Evolutionary conservation across 2,329 filamentous ascomycete species (phyloP).

Genomic region (Venturia effusa): DNA sequence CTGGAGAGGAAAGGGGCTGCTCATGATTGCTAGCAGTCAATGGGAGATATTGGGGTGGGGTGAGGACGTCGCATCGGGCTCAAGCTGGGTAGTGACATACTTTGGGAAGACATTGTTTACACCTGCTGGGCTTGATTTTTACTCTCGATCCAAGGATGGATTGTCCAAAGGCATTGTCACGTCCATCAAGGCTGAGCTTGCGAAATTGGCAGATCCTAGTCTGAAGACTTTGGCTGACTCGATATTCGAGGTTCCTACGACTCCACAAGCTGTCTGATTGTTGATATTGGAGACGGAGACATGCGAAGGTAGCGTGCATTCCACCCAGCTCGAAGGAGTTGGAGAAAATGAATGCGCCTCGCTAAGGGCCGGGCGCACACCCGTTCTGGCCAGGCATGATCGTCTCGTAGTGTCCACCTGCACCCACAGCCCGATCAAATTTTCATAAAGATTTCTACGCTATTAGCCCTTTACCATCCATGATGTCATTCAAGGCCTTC

Average conservation of each 20-base stretch:
- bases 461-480: too few species aligned
- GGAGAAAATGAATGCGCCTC: not conserved
- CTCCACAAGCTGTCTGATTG: slow-evolving; percentile 17
- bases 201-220: slow-evolving; percentile 37
- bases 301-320: not conserved
- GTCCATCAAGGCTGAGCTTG: slow-evolving; percentile 36
- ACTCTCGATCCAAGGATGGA: slow-evolving; percentile 50
- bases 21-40: slow-evolving; percentile 60
- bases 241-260: slow-evolving; percentile 31
- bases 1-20: slow-evolving; percentile 68
- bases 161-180: slow-evolving; percentile 39
- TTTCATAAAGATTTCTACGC: too few species aligned
- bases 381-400: too few species aligned
- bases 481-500: too few species aligned
- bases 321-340: not conserved
- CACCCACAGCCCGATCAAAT: too few species aligned
- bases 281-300: not conserved
- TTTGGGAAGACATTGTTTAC: slow-evolving; percentile 79
- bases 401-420: too few species aligned
- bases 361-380: too few species aligned
- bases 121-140: slow-evolving; percentile 70
- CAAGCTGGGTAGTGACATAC: slow-evolving; percentile 68
- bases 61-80: slow-evolving; percentile 36
- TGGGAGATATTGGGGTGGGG: slow-evolving; percentile 80
- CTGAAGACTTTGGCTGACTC: slow-evolving; percentile 42